Base-by-base conservation (phyloP, 1,139 yeast genomes). In the Kodamaea derodonti region DNA sequence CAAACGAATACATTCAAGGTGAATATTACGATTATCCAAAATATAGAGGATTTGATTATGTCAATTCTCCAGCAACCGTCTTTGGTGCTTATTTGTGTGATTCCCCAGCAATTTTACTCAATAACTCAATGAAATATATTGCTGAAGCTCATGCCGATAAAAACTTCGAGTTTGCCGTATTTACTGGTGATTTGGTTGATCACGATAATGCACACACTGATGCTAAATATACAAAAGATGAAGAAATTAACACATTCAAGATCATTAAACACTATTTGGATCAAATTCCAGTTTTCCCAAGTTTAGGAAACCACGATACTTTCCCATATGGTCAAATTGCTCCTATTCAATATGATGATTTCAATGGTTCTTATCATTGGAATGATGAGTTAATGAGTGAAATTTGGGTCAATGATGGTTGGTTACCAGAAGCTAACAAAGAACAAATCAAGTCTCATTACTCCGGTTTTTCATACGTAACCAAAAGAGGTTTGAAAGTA, bases 291-390 rank as follows among this genome's bases (percentile, higher is more conserved):
- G 75, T 82, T n/a, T 80, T 63, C 49, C 72, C 86, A 9, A 77
- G 75, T 22, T 60, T 82, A 46, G 88, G 90, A 13, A 81, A 81
- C 54, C 88, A 82, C 53, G 88, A 82, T 49, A 75, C 82, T 14
- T 81, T 73, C 65, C 88, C 88, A 12, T 80, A 78, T 49, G 84
- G 81, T 13, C 86, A 80, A 54, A 54, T 79, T 37, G 81, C 87
- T 2, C 84, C 81, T 30, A 41, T 49, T 18, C 39, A 53, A 24
- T 58, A 49, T 36, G 56, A 56, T 32, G 56, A 56, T 32, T 60
- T 68, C 37, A 62, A 65, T 33, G 69, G 72, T 42, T 57, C 73
- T 38, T 78, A 77, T 49, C 64, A 70, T 31, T 80, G 80, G 76
- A 80, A 82, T 47, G 65, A 70, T 11, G 80, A 80, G 14, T 60